These are phyloP conservation scores for Zopfia rhizophila DNA, from an alignment of 2,329 filamentous ascomycete species.

Conservation along the genomic window DNA sequence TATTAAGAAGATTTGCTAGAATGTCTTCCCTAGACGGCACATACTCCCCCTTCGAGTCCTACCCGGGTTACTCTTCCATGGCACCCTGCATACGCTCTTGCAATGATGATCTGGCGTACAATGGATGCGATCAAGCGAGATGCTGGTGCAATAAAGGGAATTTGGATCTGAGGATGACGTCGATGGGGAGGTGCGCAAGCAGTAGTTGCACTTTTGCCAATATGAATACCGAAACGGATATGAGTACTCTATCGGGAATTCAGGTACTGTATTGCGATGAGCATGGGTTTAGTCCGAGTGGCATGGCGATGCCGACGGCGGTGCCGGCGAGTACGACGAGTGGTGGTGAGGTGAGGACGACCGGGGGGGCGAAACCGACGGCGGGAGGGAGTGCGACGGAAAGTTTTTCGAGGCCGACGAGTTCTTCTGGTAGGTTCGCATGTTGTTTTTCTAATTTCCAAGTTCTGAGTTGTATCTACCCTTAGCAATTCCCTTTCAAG, in stretches of 20 bases:
- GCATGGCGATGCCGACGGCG: slow-evolving; percentile 23
- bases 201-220: slow-evolving; percentile 23
- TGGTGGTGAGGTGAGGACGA: neutral
- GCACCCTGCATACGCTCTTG: slow-evolving; percentile 26
- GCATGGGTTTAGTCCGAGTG: slow-evolving; percentile 12
- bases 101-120: slow-evolving; percentile 15
- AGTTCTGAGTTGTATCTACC: too few relatives aligned
- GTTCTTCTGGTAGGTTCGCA: too few relatives aligned
- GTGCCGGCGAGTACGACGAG: slow-evolving; percentile 14
- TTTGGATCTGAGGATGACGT: slow-evolving; percentile 19
- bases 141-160: slow-evolving; percentile 33
- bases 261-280: slow-evolving; percentile 26
- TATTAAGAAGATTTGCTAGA: too few relatives aligned
- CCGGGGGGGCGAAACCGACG: neutral
- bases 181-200: slow-evolving; percentile 19
- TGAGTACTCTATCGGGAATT: slow-evolving; percentile 16
- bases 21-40: slow-evolving; percentile 18
- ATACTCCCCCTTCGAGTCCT: slow-evolving; percentile 19
- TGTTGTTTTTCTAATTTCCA: too few relatives aligned
- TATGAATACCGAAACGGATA: slow-evolving; percentile 28
- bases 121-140: slow-evolving; percentile 25
- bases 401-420: slow-evolving; percentile 1
- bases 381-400: neutral
- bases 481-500: too few relatives aligned
- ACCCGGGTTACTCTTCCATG: slow-evolving; percentile 20